Evolutionary conservation across 139 green algal species (phyloP), one percentile per base, ranked within the genome.

Genomic region (Limnomonas spitsbergensis): DNA sequence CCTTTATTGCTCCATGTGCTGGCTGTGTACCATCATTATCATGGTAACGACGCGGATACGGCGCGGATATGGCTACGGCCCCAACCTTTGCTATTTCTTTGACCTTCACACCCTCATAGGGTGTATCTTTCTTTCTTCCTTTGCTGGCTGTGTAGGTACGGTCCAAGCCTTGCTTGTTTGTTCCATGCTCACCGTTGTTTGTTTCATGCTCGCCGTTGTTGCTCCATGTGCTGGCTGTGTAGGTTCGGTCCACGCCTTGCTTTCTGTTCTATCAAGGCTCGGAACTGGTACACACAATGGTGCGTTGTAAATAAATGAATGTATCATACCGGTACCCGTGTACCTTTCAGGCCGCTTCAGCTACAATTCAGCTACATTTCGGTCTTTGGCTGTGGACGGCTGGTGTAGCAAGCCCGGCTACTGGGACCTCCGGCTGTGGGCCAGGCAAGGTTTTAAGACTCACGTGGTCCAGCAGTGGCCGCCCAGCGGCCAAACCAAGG

Each of bases 201-300:
- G 14, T 61, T 61, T 61, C 14, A 61, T 14, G 47, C 47, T 29
- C 20, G 47, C 20, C 14, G 20, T 29, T 61, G 47, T 9, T 47
- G 36, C 68, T 53, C 29, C 35, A n/a, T 24, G 24, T 7, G 7
- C 27, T 27, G 4, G 7, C 14, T 47, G 34, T 42, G 20, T 32
- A 74, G 68, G 68, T 74, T 3, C 68, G 68, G 35, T 74, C 68
- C 6, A 74, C 68, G 34, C 68, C 68, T n/a, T 53, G 68, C 68
- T 74, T 74, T 32, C 40, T 74, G 68, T 47, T 74, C 36, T 47
- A 47, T 47, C 6, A 47, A 29, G 68, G 34, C 35, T 9, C 4
- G 7, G 4, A 42, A 7, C 35, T 74, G 9, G 6, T 74, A 32
- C 14, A 74, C 6, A 74, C 68, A n/a, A n/a, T n/a, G n/a, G n/a